Base-by-base conservation (phyloP, 331 rosid species). In the Arachis monticola region DNA sequence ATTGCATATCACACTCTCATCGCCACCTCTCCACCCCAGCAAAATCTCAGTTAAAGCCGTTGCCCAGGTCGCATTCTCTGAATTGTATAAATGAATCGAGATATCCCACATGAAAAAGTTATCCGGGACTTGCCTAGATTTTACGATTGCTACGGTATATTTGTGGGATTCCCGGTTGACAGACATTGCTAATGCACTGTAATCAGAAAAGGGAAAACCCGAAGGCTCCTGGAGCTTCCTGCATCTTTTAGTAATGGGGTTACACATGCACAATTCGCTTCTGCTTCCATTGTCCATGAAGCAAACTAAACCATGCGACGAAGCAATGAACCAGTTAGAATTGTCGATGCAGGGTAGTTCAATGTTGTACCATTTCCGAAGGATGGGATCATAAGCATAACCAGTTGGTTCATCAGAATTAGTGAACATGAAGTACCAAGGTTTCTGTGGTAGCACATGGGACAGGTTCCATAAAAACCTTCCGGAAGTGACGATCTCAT, bases 341-440 rank as follows among this genome's bases (percentile, higher is more conserved):
- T 79, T 78, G 57, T 68, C 79, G 17, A 88, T 86, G 84, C 86
- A 81, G 56, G 98, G 98, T 55, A 89, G 93, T 65, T 85, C 93
- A 42, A 93, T 83, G 55, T 85, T 83, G 30, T 90, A 86, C 98
- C 98, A 93, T 86, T 93, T 93, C 75, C 92, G 80, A 74, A 89
- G 90, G 60, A 83, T 77, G 2, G 91, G 91, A 65, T 93, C 98
- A 59, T 84, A 89, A 44, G 96, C 88, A 79, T 88, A 76, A 46
- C 97, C 96, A 17, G 59, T 67, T 60, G 97, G 88, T 32, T 91
- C 96, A 61, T 84, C 88, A 22, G 87, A 82, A 83, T 88, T 81
- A 2, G 96, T 93, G 58, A 93, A 93, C 98, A 93, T 93, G 68
- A 83, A 91, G 79, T 93, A 93, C 98, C 98, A 93, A n/a, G 98